Evolutionary conservation across 768 basidiomycete genomes (phyloP), one percentile per base, ranked within the genome.

Genomic region (Macrocybe gigantea): DNA sequence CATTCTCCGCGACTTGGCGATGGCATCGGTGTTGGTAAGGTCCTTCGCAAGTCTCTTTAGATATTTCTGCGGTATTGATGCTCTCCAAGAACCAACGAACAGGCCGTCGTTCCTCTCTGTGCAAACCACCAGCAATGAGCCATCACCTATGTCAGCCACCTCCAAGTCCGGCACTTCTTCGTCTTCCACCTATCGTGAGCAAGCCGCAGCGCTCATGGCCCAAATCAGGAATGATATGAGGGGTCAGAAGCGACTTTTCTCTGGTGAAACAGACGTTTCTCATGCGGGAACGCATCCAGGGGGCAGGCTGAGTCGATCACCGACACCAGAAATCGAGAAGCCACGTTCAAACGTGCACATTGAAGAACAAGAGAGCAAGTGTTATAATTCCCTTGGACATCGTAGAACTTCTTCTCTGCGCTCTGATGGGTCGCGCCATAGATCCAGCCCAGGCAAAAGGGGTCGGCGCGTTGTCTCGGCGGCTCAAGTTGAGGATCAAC

Each of bases 171-270:
- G 56, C 41, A 65, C 69, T 2, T 78, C 79, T 49, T 82, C 85
- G 0, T 83, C 87, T 6, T 70, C 81, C 14, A 77, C 75, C 7
- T 88, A 88, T 61, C 79, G 90, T 37, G 72, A 80, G 55, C 82
- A 89, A 55, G 92, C 88, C 9, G 86, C 80, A 7, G 80, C 73
- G 22, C 65, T 94, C 40, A 92, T 94, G 87, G 85, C 85, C 22
- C 87, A 90, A 54, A 91, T 93, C 53, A 85, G 85, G 64, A 77
- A 73, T 49, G 88, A 89, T 56, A 80, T 90, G 75, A 82, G 79
- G 56, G 77, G 81, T 4, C 76, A 78, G 44, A 88, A 88, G 62
- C 82, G 85, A 9, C 56, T 88, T 1, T 85, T 86, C 58, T 85
- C 85, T 1, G 74, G 73, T 5, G 83, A 85, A 12, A 82, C 80